Evolutionary conservation across 768 basidiomycete genomes (phyloP), one percentile per base, ranked within the genome.

Genomic region (Fomitopsis serialis): DNA sequence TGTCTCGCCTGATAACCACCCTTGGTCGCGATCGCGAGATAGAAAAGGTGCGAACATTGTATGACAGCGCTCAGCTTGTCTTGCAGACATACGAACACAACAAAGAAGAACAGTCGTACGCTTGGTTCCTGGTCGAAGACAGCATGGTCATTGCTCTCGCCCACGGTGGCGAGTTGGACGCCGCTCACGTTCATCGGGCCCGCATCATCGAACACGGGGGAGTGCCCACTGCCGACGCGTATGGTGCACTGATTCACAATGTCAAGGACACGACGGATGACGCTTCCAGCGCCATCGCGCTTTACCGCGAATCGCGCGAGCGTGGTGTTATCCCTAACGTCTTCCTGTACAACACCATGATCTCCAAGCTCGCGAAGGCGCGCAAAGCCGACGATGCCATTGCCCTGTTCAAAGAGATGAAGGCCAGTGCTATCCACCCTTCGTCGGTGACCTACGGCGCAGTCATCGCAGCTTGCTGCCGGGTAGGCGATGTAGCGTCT

Each of bases 201-300:
- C 79, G 91, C 43, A 84, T 99, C 32, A 73, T 96, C 19, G 79
- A 87, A 49, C 80, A 86, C 19, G 89, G 90, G 0, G 78, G 82
- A 12, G 78, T 84, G 2, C 95, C 95, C 5, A 84, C 81, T 0
- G 87, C 94, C 0, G 92, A 98, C 53, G 88, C 94, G 0, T 99
- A 98, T 63, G 96, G 90, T 5, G 88, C 90, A 4, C 77, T 98
- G 62, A 93, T 99, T 57, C 78, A 86, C 40, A 78, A 81, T 56
- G 82, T 92, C 61, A 92, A 89, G 70, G 93, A 98, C 59, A 97
- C 96, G 21, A 98, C 97, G 11, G 96, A 98, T 68, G 96, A 98
- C 61, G 87, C 93, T 0, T 79, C 84, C 2, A 90, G 93, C 58
- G 95, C 93, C 0, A 74, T 93, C 68, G 78, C 82, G 27, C 78